Percentiles rank a stretch among this genome's conserved stretches.
Evolutionary conservation across 257 asterid genomes (phyloP).

Genomic region (Vinca minor): DNA sequence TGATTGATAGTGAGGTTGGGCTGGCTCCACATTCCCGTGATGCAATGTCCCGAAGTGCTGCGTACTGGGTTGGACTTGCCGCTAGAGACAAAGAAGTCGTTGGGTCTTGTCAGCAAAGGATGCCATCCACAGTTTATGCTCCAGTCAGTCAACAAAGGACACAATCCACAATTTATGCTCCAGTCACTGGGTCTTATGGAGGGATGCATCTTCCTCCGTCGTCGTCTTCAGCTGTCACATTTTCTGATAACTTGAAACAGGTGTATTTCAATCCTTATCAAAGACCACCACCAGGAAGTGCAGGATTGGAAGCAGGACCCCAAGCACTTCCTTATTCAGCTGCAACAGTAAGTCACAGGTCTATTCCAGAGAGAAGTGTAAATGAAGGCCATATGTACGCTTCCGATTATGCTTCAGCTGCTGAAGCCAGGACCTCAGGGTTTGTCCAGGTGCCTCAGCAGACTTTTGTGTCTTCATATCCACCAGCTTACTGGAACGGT

Average conservation of each 20-base stretch:
- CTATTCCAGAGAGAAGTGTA: not conserved
- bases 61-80: not conserved
- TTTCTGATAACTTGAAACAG: not conserved
- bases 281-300: not conserved
- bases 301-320: not conserved
- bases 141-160: not conserved
- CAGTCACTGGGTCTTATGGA: not conserved
- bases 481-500: not conserved
- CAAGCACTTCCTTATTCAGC: not conserved
- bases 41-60: not conserved
- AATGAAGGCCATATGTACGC: not conserved
- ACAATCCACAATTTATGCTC: not conserved
- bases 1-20: not conserved
- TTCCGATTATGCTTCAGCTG: not conserved
- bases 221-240: not conserved
- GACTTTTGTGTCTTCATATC: not conserved
- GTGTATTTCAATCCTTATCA: not conserved
- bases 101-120: not conserved
- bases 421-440: not conserved
- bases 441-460: not conserved
- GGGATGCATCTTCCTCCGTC: not conserved
- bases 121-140: not conserved
- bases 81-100: not conserved
- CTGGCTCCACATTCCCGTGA: not conserved
- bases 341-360: not conserved